A percentile compares a stretch with the other conserved stretches of the same genome.
Evolutionary conservation across 2,329 filamentous ascomycete species (phyloP).

Genomic region (Aspergillus quadrilineatus): DNA sequence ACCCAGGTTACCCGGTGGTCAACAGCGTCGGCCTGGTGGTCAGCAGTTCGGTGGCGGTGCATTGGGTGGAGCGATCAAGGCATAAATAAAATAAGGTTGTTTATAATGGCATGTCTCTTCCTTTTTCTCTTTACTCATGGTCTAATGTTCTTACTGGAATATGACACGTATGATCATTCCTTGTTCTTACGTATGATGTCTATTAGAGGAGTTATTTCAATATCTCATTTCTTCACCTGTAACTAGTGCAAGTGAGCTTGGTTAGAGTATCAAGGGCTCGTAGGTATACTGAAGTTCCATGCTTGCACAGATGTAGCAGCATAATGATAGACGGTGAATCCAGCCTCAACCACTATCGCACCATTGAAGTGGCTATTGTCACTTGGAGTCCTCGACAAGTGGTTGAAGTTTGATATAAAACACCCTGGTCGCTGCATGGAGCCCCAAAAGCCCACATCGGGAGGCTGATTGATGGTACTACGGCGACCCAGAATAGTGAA

Average conservation of each 20-base stretch:
- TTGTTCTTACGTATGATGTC: slow-evolving; percentile 15
- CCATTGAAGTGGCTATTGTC: no score
- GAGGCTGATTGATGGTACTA: no score
- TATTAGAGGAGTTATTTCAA: slow-evolving; percentile 9
- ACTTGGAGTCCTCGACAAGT: no score
- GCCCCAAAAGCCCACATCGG: no score
- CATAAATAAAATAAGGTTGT: slow-evolving; percentile 39
- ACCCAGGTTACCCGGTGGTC: slow-evolving; percentile 38
- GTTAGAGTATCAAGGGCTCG: no score
- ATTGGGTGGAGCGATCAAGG: slow-evolving; percentile 52
- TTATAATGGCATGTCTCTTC: slow-evolving; percentile 27
- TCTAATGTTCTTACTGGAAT: slow-evolving; percentile 27
- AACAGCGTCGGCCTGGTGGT: slow-evolving; percentile 48
- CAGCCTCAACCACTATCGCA: no score
- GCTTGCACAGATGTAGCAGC: no score
- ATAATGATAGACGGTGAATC: no score
- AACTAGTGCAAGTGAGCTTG: background rate
- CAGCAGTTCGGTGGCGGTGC: slow-evolving; percentile 53
- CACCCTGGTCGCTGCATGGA: no score
- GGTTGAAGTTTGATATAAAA: no score
- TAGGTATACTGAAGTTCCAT: no score
- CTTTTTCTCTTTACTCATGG: slow-evolving; percentile 20
- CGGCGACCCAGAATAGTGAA: no score
- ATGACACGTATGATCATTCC: slow-evolving; percentile 22
- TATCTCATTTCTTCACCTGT: background rate